These are phyloP conservation scores for Bocquillonia castaneifolia DNA, from an alignment of 441 rosid genomes.

Conservation along the genomic window DNA sequence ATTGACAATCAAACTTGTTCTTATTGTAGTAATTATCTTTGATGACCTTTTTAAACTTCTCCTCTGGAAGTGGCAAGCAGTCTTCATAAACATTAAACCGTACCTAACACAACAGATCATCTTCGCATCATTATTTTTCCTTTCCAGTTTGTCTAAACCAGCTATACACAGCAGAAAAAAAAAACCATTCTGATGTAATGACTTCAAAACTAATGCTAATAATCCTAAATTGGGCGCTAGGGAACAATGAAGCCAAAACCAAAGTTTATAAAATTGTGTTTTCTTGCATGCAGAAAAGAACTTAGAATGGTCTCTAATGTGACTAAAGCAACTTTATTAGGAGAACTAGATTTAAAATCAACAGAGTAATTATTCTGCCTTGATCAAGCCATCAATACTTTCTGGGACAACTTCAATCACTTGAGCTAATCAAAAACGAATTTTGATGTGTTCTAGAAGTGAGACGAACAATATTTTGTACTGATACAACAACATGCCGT, in stretches of 20 bases:
- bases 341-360: neutral
- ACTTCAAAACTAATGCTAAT: neutral
- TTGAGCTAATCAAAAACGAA: too few species aligned
- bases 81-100: slow-evolving; percentile 26
- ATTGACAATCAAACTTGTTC: slow-evolving; percentile 26
- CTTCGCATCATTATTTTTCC: too few species aligned
- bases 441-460: too few species aligned
- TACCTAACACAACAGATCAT: slow-evolving; percentile 23
- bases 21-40: slow-evolving; percentile 29
- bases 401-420: too few species aligned
- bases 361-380: too few species aligned
- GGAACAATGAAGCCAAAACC: too few species aligned
- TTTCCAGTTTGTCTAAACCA: neutral
- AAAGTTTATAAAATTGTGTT: too few species aligned
- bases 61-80: slow-evolving; percentile 28
- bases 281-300: neutral
- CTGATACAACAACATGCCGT: too few species aligned
- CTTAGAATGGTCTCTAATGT: too few species aligned
- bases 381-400: too few species aligned
- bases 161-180: neutral
- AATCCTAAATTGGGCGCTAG: too few species aligned
- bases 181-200: neutral
- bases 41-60: slow-evolving; percentile 26
- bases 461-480: too few species aligned
- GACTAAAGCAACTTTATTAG: neutral